Base-by-base conservation (phyloP, 192 early-diverging fungal genomes). In the Cladochytrium replicatum region DNA sequence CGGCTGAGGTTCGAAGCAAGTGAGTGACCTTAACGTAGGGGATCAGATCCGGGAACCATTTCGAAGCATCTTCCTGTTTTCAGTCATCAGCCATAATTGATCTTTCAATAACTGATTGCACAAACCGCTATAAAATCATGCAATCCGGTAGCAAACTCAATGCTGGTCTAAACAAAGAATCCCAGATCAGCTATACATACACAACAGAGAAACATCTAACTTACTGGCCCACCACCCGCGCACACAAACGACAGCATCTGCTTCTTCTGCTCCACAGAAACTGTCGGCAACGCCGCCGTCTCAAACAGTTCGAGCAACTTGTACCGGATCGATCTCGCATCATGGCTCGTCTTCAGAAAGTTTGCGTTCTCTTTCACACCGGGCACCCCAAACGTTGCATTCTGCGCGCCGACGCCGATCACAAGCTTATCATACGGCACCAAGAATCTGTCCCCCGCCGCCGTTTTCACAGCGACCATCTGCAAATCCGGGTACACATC, bases 201-300 rank as follows among this genome's bases (percentile, higher is more conserved):
- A 32, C 13, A 19, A 9, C 2, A 57, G 22, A 19, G 24, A 15
- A 21, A 55, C 21, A 13, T 5, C 41, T 31, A 15, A 40, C 41
- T 0, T 58, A n/a, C n/a, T 2, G 74, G 82, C 46, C 85, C 85
- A 25, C 85, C 85, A 25, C 85, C 85, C 24, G 76, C 81, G 22
- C 83, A 62, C 19, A 87, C 81, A 64, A 87, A 85, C 37, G 70
- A 74, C 24, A 87, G 65, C 3, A 87, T 47, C 38, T 68, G 53
- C 19, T 72, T 74, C 29, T 72, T 52, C 46, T 87, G 83, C 22
- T 75, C 70, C 2, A 71, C 68, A 0, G 66, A 51, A 1, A 77
- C 76, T 2, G 64, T 76, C 5, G 85, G 85, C 41, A 82, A 46
- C 28, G 64, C 61, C 7, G 83, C 85, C 28, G 63, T 64, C 57